These are phyloP conservation scores for Tylopilus balloui DNA, from an alignment of 768 basidiomycete species.

Conservation along the genomic window DNA sequence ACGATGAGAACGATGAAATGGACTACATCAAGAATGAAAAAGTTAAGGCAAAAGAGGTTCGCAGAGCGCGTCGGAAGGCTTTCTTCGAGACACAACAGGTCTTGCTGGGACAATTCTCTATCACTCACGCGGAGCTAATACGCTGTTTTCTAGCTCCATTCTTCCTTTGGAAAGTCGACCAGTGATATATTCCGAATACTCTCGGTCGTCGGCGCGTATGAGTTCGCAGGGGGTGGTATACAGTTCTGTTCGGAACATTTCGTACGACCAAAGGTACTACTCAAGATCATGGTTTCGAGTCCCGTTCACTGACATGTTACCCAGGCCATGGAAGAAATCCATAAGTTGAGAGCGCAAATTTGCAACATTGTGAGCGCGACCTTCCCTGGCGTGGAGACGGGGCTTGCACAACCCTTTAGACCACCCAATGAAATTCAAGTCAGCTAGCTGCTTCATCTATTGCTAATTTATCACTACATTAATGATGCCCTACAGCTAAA, in stretches of 20 bases:
- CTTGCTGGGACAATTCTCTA: conserved; percentile 17
- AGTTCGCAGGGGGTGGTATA: conserved; percentile 78
- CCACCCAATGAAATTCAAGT: conserved; percentile 84
- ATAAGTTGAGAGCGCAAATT: conserved; percentile 88
- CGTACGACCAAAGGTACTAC: conserved; percentile 75
- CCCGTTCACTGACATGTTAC: conserved; percentile 1
- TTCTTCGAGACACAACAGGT: conserved; percentile 85
- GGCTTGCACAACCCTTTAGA: conserved; percentile 57
- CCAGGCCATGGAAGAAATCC: conserved; percentile 98
- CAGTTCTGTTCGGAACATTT: conserved; percentile 88
- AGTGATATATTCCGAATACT: conserved; percentile 88
- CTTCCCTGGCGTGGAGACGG: conserved; percentile 59
- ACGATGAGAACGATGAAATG: conserved; percentile 38
- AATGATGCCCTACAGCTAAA: conserved; percentile 61
- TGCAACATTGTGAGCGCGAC: conserved; percentile 78
- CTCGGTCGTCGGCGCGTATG: conserved; percentile 95
- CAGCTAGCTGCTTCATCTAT: conserved; percentile 15
- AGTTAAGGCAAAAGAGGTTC: conserved; percentile 50
- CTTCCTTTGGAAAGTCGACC: conserved; percentile 68
- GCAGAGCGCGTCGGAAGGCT: conserved; percentile 59
- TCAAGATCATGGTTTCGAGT: not conserved
- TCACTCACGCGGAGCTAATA: conserved; percentile 1
- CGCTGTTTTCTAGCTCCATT: conserved; percentile 52
- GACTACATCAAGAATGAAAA: conserved; percentile 45
- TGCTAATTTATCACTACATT: not conserved